Base-by-base conservation (phyloP, 2,329 filamentous ascomycete genomes). In the Ophiosphaerella narmari region DNA sequence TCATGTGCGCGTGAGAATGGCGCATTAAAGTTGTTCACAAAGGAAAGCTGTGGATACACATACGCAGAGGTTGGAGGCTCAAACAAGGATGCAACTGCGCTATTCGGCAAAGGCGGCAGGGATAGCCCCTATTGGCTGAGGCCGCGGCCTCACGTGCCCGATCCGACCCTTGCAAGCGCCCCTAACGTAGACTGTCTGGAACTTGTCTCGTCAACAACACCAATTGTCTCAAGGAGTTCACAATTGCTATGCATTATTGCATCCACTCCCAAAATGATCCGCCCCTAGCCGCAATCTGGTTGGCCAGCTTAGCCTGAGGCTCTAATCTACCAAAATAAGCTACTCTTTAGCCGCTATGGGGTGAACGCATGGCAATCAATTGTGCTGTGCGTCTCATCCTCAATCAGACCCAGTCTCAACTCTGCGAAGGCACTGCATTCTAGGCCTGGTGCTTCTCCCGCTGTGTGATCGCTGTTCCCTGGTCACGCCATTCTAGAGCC, bases 171-270 rank as follows among this genome's bases (percentile, higher is more conserved):
- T 49, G 46, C 46, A 65, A 62, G 60, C 60, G 57, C 57, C 59
- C 54, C 55, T 60, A 59, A 44, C 45, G 42, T 48, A n/a, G 38
- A 43, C 35, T 34, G 65, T 66, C 56, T 66, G 37, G 36, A 44
- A 32, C 52, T 48, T 42, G 51, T 48, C 42, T 64, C 60, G 54
- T 70, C 67, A 70, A 71, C 69, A 68, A 71, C 69, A 68, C 68
- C 66, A 72, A 68, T 70, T 63, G 69, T 72, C 63, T 72, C 67
- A 72, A 70, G 67, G 67, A 57, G 66, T 45, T 47, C 48, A 32
- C 40, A 48, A 56, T 55, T 48, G 52, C 69, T 60, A 69, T 70
- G 65, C 66, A 44, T 42, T 37, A 47, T 51, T 49, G 50, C 34
- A 35, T 34, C 54, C 60, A 42, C 50, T 44, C 26, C 41, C 46